Evolutionary conservation across 805 yeast species (phyloP).

Genomic region (Barnettozyma sucrosica): DNA sequence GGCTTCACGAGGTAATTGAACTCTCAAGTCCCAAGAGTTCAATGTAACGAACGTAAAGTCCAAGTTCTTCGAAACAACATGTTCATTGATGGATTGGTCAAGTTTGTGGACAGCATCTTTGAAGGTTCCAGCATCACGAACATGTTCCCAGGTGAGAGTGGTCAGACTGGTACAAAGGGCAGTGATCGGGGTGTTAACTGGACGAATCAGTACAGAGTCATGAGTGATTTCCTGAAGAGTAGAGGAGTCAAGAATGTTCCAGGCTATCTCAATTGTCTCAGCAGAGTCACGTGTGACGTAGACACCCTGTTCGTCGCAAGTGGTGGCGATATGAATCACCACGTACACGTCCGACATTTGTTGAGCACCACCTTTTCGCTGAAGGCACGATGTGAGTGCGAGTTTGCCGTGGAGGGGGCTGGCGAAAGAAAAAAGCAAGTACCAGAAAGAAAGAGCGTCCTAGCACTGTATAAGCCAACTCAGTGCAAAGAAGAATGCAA

Average conservation of each 20-base stretch:
- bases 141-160: slow-evolving; percentile 55
- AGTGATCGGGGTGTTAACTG: slow-evolving; percentile 61
- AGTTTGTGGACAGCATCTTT: slow-evolving; percentile 56
- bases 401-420: no score
- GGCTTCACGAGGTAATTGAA: slow-evolving; percentile 76
- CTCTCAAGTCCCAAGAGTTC: slow-evolving; percentile 67
- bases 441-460: no score
- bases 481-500: neutral
- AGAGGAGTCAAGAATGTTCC: slow-evolving; percentile 54
- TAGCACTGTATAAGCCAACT: no score
- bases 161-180: slow-evolving; percentile 47
- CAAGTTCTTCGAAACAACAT: slow-evolving; percentile 34
- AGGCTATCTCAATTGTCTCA: slow-evolving; percentile 62
- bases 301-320: slow-evolving; percentile 59
- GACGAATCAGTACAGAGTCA: slow-evolving; percentile 50
- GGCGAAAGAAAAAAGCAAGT: no score
- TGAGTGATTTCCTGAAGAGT: slow-evolving; percentile 38
- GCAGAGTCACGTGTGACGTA: slow-evolving; percentile 60
- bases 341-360: slow-evolving; percentile 45
- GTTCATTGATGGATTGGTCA: slow-evolving; percentile 43
- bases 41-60: slow-evolving; percentile 64
- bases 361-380: neutral
- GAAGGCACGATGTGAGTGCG: neutral
- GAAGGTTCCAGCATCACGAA: slow-evolving; percentile 50
- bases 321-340: slow-evolving; percentile 55